These are phyloP conservation scores for Nicotiana sylvestris DNA, from an alignment of 257 asterid genomes.

Conservation along the genomic window DNA sequence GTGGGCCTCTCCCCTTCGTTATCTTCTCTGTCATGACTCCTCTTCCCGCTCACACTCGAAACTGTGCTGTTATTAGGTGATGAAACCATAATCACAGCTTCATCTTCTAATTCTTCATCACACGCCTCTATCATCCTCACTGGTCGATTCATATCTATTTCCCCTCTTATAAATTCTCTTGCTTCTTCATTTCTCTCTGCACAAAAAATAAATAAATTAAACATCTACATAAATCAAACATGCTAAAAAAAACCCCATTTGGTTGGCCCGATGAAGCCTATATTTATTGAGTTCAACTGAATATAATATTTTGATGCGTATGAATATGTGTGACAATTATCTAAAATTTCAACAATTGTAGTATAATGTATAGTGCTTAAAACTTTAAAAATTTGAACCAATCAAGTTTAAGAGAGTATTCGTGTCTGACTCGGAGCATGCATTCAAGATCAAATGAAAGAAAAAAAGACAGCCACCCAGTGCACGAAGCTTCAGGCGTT, in stretches of 20 bases:
- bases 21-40: constrained; percentile 41
- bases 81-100: constrained; percentile 55
- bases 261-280: too few relatives aligned
- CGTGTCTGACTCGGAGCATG: not conserved
- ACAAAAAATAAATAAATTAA: not conserved
- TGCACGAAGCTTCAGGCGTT: too few relatives aligned
- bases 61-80: constrained; percentile 92
- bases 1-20: constrained; percentile 69
- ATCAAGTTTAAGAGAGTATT: not conserved
- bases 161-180: constrained; percentile 44
- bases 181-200: constrained; percentile 48
- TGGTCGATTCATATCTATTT: constrained; percentile 74
- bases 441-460: not conserved
- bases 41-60: constrained; percentile 87
- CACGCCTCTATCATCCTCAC: constrained; percentile 34
- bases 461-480: too few relatives aligned
- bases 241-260: not conserved
- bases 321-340: not conserved
- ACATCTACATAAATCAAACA: not conserved
- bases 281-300: too few relatives aligned
- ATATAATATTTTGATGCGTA: too few relatives aligned
- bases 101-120: constrained; percentile 20
- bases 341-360: not conserved
- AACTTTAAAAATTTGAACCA: not conserved
- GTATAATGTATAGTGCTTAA: not conserved